phyloP scores from a whole-genome alignment of 2,329 filamentous ascomycete species.

The Fusarium haematococcum region DNA sequence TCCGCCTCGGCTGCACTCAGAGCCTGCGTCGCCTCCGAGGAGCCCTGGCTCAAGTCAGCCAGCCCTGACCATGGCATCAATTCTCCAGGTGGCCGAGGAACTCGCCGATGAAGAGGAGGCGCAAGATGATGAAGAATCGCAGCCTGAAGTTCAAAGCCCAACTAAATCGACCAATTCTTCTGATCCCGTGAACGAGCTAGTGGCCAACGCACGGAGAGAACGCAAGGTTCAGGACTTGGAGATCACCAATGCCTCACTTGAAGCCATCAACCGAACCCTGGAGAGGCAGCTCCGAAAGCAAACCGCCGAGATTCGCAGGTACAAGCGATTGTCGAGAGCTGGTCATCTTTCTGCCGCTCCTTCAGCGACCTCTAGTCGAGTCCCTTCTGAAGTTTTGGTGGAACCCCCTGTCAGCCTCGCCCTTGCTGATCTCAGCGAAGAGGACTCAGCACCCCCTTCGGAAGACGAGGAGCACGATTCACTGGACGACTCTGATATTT shows the following conservation, averaged over 20 bases:
- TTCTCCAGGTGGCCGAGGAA: constrained; percentile 68
- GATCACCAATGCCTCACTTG: constrained; percentile 93
- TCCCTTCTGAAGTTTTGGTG: constrained; percentile 58
- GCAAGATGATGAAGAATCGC: constrained; percentile 44
- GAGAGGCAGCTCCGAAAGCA: constrained; percentile 94
- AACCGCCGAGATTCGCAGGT: constrained; percentile 86
- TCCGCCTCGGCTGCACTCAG: constrained; percentile 45
- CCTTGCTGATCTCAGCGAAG: constrained; percentile 61
- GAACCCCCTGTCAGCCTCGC: constrained; percentile 56
- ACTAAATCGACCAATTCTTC: constrained; percentile 66
- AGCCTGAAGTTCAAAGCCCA: constrained; percentile 64
- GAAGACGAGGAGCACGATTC: constrained; percentile 62
- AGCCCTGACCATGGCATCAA: constrained; percentile 64
- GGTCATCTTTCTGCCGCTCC: constrained; percentile 74
- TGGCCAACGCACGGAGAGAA: constrained; percentile 89
- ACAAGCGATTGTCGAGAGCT: constrained; percentile 84
- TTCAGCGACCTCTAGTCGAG: constrained; percentile 59
- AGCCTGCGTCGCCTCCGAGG: constrained; percentile 53
- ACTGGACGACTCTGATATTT: constrained; percentile 64
- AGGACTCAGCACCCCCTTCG: constrained; percentile 48
- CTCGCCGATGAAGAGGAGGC: constrained; percentile 52
- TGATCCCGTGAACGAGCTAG: constrained; percentile 78
- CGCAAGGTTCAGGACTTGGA: constrained; percentile 96
- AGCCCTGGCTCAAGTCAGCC: constrained; percentile 48
- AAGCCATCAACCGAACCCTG: constrained; percentile 93